phyloP scores from a whole-genome alignment of 2,329 filamentous ascomycete genomes.

The Drechslerella coelobrocha region DNA sequence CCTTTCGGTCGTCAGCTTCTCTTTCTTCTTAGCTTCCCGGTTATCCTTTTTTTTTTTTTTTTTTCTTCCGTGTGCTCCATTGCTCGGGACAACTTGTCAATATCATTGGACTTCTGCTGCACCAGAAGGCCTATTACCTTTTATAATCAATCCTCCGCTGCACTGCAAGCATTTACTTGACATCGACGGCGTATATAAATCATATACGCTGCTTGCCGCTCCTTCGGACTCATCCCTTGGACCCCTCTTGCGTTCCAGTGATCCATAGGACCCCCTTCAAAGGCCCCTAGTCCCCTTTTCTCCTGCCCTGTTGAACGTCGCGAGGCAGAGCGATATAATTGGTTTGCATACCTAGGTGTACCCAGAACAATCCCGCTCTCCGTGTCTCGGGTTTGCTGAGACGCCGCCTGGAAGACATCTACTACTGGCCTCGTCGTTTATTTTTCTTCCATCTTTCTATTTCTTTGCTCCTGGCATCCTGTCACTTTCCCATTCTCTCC shows the following conservation, averaged over 20 bases:
- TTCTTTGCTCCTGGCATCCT: background rate
- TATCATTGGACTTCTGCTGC: constrained; percentile 37
- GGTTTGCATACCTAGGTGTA: constrained; percentile 13
- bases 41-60: constrained; percentile 7
- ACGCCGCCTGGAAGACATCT: constrained; percentile 40
- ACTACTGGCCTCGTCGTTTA: constrained; percentile 21
- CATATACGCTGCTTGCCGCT: constrained; percentile 24
- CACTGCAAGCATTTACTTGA: constrained; percentile 9
- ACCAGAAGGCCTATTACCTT: background rate
- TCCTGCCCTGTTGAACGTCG: constrained; percentile 9
- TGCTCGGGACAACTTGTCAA: constrained; percentile 51
- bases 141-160: constrained; percentile 33
- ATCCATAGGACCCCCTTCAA: constrained; percentile 26
- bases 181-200: background rate
- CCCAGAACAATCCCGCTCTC: constrained; percentile 27
- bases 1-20: constrained; percentile 17
- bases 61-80: constrained; percentile 14
- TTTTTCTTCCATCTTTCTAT: background rate
- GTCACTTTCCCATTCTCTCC: background rate
- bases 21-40: constrained; percentile 5
- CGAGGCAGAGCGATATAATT: constrained; percentile 36
- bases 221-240: constrained; percentile 20
- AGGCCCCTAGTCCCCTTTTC: constrained; percentile 15
- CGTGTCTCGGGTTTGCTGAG: constrained; percentile 49
- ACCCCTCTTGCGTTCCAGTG: constrained; percentile 38